These are phyloP conservation scores for Sporothrix phasma DNA, from an alignment of 2,329 filamentous ascomycete genomes.

Conservation along the genomic window DNA sequence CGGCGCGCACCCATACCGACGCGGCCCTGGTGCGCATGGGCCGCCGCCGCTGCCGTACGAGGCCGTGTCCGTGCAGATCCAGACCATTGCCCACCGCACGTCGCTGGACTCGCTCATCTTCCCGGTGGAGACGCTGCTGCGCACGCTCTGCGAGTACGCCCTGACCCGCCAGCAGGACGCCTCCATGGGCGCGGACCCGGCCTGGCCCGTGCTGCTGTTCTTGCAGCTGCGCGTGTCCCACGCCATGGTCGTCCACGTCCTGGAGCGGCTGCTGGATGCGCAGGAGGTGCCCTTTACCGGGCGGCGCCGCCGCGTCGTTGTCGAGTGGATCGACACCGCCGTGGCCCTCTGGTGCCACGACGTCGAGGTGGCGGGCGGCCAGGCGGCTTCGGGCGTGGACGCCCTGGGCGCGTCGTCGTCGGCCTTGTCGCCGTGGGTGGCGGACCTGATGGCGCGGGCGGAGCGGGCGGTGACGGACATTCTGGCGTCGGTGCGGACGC, in stretches of 20 bases:
- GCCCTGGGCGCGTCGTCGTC: slow-evolving; percentile 12
- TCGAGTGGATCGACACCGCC: slow-evolving; percentile 44
- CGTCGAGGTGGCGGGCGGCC: slow-evolving; percentile 36
- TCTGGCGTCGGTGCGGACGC: slow-evolving; percentile 27
- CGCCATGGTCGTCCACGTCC: slow-evolving; percentile 44
- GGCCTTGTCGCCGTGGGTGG: slow-evolving; percentile 30
- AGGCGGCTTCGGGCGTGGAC: slow-evolving; percentile 22
- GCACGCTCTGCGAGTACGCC: slow-evolving; percentile 53
- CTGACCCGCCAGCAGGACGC: slow-evolving; percentile 48
- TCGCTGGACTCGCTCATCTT: slow-evolving; percentile 58
- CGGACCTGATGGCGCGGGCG: slow-evolving; percentile 41
- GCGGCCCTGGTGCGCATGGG: slow-evolving; percentile 18
- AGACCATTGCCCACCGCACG: slow-evolving; percentile 55
- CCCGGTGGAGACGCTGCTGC: slow-evolving; percentile 50
- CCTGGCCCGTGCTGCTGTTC: slow-evolving; percentile 49
- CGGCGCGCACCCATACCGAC: slow-evolving; percentile 25
- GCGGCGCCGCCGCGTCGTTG: slow-evolving; percentile 37
- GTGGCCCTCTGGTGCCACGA: slow-evolving; percentile 42
- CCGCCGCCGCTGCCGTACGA: slow-evolving; percentile 55
- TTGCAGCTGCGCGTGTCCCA: slow-evolving; percentile 46
- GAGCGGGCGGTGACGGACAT: slow-evolving; percentile 34
- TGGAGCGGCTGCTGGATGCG: slow-evolving; percentile 48
- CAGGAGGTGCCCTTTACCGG: slow-evolving; percentile 51
- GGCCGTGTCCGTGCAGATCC: slow-evolving; percentile 52
- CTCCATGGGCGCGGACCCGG: slow-evolving; percentile 45